Evolutionary conservation across 345 rosid species (phyloP).

Genomic region (Passiflora organensis): DNA sequence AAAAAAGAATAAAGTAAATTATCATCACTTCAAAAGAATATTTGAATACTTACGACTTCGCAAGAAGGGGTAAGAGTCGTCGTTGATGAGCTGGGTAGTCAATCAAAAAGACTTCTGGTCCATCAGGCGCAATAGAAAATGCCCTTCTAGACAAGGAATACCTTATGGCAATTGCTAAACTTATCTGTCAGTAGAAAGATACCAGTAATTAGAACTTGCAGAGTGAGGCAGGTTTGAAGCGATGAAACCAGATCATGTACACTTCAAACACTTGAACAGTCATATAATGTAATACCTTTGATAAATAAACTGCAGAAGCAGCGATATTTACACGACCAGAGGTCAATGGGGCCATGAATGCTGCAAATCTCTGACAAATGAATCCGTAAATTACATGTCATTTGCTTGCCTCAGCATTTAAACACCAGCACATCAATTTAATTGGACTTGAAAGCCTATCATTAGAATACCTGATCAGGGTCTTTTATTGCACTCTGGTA

Average conservation of each 20-base stretch:
- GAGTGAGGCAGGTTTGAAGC: no score
- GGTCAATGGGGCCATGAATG: conserved; percentile 92
- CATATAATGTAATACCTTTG: no score
- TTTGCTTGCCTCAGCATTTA: no score
- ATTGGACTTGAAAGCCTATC: no score
- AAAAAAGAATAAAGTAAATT: no score
- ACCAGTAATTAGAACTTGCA: neutral
- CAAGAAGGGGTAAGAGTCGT: conserved; percentile 87
- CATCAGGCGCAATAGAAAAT: no score
- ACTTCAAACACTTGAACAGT: neutral
- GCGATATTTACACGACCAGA: conserved; percentile 88
- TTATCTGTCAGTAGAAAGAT: conserved; percentile 40
- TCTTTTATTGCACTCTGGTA: conserved; percentile 77
- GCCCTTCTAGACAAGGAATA: conserved; percentile 79
- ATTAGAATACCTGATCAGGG: conserved; percentile 81
- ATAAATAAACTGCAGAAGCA: conserved; percentile 46
- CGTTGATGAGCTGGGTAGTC: no score
- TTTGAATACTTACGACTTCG: conserved; percentile 61
- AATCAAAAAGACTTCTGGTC: no score
- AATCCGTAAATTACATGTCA: no score
- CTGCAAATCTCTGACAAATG: conserved; percentile 82
- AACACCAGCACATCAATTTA: no score
- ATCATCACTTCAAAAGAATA: no score
- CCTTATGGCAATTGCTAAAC: conserved; percentile 74
- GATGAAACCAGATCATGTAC: no score